These are phyloP conservation scores for Trifolium repens DNA, from an alignment of 306 rosid genomes.

Conservation along the genomic window DNA sequence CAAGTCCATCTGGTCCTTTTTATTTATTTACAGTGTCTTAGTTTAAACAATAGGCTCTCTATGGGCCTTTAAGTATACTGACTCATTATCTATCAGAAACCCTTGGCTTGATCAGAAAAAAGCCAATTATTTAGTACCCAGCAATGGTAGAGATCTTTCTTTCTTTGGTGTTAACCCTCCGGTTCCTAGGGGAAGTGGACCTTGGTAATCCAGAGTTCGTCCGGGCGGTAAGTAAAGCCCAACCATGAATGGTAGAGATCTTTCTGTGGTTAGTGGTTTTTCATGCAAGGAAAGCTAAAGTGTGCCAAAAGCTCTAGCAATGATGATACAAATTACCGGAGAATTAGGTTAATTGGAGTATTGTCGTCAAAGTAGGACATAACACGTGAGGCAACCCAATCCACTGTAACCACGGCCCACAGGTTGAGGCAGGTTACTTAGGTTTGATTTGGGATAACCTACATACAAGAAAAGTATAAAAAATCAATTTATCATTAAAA, in stretches of 20 bases:
- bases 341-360: neutral
- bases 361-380: neutral
- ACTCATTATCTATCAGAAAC: conserved; percentile 7
- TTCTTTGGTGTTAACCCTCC: neutral
- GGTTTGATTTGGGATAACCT: neutral
- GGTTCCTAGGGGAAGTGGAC: no score
- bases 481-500: neutral
- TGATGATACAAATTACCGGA: neutral
- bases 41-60: conserved; percentile 22
- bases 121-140: neutral
- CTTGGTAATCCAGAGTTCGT: no score
- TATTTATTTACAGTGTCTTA: neutral
- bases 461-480: neutral
- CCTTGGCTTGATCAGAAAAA: conserved; percentile 8
- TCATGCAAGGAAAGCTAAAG: neutral
- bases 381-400: neutral
- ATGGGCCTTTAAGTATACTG: conserved; percentile 1
- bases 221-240: no score
- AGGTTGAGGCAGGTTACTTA: neutral
- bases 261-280: neutral
- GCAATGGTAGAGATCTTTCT: neutral
- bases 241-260: neutral
- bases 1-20: conserved; percentile 17
- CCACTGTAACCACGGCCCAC: neutral
- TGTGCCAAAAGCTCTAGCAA: conserved; percentile 1